Base-by-base conservation (phyloP, 768 basidiomycete species). In the Leccinum subtestaceum region DNA sequence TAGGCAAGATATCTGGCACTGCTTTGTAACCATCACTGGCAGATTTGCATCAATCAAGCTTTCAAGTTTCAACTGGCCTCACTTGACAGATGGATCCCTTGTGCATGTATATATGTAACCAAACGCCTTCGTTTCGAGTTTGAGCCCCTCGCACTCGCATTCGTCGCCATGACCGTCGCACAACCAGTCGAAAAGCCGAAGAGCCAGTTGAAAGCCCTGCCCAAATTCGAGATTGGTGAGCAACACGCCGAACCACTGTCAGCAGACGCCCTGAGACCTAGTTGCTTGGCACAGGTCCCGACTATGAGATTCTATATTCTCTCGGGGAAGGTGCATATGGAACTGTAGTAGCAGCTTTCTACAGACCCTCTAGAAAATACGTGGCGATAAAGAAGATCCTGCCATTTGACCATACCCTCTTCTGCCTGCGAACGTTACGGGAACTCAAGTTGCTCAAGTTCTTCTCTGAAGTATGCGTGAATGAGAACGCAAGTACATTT, bases 311-410 rank as follows among this genome's bases (percentile, higher is more conserved):
- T 60, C 76, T 91, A 68, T 82, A 89, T 69, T 78, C 83, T 56
- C 85, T 93, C 57, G 91, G 89, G 49, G 90, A 92, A 76, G 90
- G 93, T 56, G 91, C 93, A 50, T 94, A 95, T 70, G 95, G 94
- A 31, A 92, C 89, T 21, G 94, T 97, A 52, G 91, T 84, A 57
- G 91, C 94, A 56, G 95, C 95, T 34, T 76, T 89, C 38, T 94
- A 97, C 76, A 84, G 84, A 65, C 89, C 91, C 5, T 84, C 87
- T 8, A 85, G 87, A 32, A 85, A 86, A 60, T 85, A 92, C 71
- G 93, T 98, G 15, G 95, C 95, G 46, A 95, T 96, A 77, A 98
- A 96, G 83, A 94, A 93, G 76, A 89, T 97, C 67, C 85, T 91
- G 45, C 95, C 94, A 9, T 96, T 97, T 73, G 95, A 96, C 68